Base-by-base conservation (phyloP, 1,139 yeast genomes). In the Hemisphaericaspora subhashii region DNA sequence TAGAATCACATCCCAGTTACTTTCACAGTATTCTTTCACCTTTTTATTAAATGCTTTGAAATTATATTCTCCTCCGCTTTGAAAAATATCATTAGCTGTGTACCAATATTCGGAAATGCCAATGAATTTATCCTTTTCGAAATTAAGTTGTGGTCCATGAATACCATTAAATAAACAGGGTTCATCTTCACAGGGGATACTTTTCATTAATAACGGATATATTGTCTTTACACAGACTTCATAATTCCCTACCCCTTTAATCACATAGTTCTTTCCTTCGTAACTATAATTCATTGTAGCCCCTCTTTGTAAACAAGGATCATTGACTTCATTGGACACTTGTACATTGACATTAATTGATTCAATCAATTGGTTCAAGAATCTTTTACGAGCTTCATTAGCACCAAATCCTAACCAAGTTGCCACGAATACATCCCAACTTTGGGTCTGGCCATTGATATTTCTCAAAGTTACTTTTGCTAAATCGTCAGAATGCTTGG, bases 381-480 rank as follows among this genome's bases (percentile, higher is more conserved):
- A 83, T 42, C 94, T 65, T 46, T 66, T 72, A 35, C 90, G 62
- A 4, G 94, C 92, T 52, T 84, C 84, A 50, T 85, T 85, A 2
- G 94, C 92, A 14, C 95, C 95, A 62, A 85, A 86, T 1, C 92
- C 92, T 20, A 86, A 62, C 94, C 94, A 86, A 0, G 92, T 83
- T 38, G 86, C 83, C 3, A 84, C 90, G 60, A 84, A 86, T 0
- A 85, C 80, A 34, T 78, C 71, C 90, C 90, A 85, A 39, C 67
- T 62, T 50, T 82, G 87, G 0, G 72, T 47, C 4, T 70, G 69
- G 13, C 92, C 92, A 53, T 82, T 76, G 22, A 81, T 55, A 43
- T 72, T 81, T 43, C 83, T 68, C 36, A 86, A 60, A 7, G 68
- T 67, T 1, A 85, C 75, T 5, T 66, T 70, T 3, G 83, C 72